phyloP scores from a whole-genome alignment of 2,329 filamentous ascomycete genomes.

The Clarireedia monteithiana region DNA sequence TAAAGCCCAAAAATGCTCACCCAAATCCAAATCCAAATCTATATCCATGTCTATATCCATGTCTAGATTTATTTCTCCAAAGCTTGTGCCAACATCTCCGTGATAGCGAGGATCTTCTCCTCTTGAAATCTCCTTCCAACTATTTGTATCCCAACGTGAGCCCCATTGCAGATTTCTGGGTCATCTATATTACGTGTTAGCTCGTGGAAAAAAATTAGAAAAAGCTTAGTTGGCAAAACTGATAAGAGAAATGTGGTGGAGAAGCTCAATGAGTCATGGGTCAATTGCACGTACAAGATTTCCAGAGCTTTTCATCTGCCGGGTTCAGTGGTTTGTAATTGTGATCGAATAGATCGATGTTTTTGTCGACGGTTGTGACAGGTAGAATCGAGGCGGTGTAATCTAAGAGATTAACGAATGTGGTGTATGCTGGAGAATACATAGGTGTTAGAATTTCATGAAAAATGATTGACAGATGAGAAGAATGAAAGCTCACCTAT shows the following conservation, averaged over 20 bases:
- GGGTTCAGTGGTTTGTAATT: slow-evolving; percentile 24
- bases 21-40: background rate
- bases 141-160: slow-evolving; percentile 25
- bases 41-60: too few species aligned
- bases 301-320: slow-evolving; percentile 23
- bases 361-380: slow-evolving; percentile 35
- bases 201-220: background rate
- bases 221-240: background rate
- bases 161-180: slow-evolving; percentile 25
- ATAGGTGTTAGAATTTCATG: background rate
- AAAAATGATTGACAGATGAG: background rate
- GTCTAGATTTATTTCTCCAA: slow-evolving; percentile 10
- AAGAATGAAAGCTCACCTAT: background rate
- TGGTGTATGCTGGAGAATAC: background rate
- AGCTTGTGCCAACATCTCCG: slow-evolving; percentile 30
- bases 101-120: slow-evolving; percentile 32
- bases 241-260: background rate
- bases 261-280: background rate
- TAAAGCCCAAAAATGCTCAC: background rate
- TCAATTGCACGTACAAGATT: slow-evolving; percentile 22
- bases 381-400: slow-evolving; percentile 34
- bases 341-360: slow-evolving; percentile 26
- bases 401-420: slow-evolving; percentile 16
- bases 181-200: slow-evolving; percentile 3
- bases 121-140: slow-evolving; percentile 27